Percentiles rank a stretch among this genome's conserved stretches.
These are phyloP conservation scores for Alternaria sp. DNA, from an alignment of 2,329 filamentous ascomycete genomes.

Conservation along the genomic window DNA sequence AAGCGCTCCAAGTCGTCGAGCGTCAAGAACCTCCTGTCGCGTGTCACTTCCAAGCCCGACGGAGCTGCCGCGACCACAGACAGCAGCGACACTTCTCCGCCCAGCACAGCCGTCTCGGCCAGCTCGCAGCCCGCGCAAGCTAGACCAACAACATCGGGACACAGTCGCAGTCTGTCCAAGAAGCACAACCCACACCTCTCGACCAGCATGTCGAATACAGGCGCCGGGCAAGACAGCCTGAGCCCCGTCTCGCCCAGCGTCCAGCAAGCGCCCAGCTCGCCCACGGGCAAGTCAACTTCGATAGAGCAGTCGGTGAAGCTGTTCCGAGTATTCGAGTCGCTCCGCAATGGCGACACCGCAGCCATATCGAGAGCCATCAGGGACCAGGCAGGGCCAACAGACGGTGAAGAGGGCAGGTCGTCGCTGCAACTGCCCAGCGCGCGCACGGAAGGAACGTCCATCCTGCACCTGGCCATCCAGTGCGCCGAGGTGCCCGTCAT, in stretches of 20 bases:
- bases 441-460: slow-evolving; percentile 78
- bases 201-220: slow-evolving; percentile 33
- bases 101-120: slow-evolving; percentile 28
- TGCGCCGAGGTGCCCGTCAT: slow-evolving; percentile 92
- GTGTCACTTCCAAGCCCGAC: slow-evolving; percentile 40
- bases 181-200: slow-evolving; percentile 39
- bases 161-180: slow-evolving; percentile 37
- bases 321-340: slow-evolving; percentile 90
- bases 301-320: slow-evolving; percentile 95
- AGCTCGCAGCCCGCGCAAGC: slow-evolving; percentile 29
- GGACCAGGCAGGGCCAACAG: slow-evolving; percentile 59
- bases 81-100: slow-evolving; percentile 21
- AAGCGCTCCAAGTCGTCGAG: slow-evolving; percentile 52
- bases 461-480: slow-evolving; percentile 92
- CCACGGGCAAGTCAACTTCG: slow-evolving; percentile 48
- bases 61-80: slow-evolving; percentile 33
- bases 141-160: slow-evolving; percentile 7
- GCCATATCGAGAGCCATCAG: slow-evolving; percentile 87
- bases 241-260: slow-evolving; percentile 26
- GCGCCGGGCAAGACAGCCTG: slow-evolving; percentile 21
- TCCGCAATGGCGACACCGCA: slow-evolving; percentile 87
- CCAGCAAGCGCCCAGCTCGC: slow-evolving; percentile 31
- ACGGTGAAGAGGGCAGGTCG: slow-evolving; percentile 63
- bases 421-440: slow-evolving; percentile 48
- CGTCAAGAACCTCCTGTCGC: slow-evolving; percentile 47